Conservation (phyloP, 169 alveolate genomes). For the Babesia ovata region DNA sequence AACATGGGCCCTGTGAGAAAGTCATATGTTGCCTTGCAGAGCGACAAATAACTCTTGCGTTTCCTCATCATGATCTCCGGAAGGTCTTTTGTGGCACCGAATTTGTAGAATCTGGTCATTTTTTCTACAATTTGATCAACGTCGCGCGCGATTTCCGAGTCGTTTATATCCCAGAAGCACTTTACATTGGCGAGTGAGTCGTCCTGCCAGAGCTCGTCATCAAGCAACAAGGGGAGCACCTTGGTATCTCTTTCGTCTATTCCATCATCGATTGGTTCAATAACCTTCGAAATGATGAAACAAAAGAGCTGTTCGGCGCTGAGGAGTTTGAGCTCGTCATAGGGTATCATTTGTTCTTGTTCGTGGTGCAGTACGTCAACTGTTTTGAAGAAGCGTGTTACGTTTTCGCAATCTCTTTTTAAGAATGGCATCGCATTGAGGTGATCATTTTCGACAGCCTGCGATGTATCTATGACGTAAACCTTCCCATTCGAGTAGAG, state of each 20-base stretch:
- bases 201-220: conserved; percentile 3
- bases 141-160: background rate
- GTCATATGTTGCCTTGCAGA: conserved; percentile 25
- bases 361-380: conserved; percentile 11
- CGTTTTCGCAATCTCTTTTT: conserved; percentile 96
- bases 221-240: background rate
- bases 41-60: conserved; percentile 17
- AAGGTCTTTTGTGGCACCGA: conserved; percentile 41
- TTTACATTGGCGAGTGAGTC: background rate
- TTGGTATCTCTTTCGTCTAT: background rate
- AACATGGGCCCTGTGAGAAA: conserved; percentile 14
- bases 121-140: conserved; percentile 30
- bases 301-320: conserved; percentile 53
- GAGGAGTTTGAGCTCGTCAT: conserved; percentile 27
- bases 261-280: conserved; percentile 3
- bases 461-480: conserved; percentile 97
- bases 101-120: conserved; percentile 46
- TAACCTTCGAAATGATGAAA: conserved; percentile 26
- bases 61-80: conserved; percentile 28
- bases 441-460: conserved; percentile 98
- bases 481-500: conserved; percentile 82
- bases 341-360: conserved; percentile 6
- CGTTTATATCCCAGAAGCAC: conserved; percentile 15
- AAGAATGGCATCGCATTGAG: conserved; percentile 97
- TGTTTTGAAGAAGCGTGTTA: conserved; percentile 91